These are phyloP conservation scores for Cyberlindnera xishuangbannaensis DNA, from an alignment of 805 yeast genomes.

Conservation along the genomic window DNA sequence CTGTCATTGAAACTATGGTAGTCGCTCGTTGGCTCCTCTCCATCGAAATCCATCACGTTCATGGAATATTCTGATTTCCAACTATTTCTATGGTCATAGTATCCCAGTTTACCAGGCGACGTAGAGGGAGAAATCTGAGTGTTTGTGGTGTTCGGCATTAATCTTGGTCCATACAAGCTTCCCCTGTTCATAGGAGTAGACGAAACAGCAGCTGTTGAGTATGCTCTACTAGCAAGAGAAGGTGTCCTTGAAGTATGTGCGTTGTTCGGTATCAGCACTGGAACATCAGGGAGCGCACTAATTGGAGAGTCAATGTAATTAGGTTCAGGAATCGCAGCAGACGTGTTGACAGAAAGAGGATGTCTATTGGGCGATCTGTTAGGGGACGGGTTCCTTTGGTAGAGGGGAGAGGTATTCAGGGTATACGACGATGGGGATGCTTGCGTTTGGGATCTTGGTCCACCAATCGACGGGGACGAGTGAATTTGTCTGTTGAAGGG, in stretches of 20 bases:
- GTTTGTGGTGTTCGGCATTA: slow-evolving; percentile 11
- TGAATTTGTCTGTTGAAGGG: too few relatives aligned
- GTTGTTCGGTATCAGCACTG: slow-evolving; percentile 13
- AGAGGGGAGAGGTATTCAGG: slow-evolving; percentile 5
- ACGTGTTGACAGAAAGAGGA: slow-evolving; percentile 5
- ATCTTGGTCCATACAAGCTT: slow-evolving; percentile 21
- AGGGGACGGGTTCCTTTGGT: slow-evolving; percentile 8
- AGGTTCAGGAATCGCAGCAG: slow-evolving; percentile 1
- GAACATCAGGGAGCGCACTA: slow-evolving; percentile 21
- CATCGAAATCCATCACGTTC: slow-evolving; percentile 13
- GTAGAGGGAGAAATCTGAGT: slow-evolving; percentile 16
- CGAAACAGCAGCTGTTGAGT: slow-evolving; percentile 5
- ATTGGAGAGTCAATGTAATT: slow-evolving; percentile 16
- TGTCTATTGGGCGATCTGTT: slow-evolving; percentile 10
- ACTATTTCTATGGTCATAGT: slow-evolving; percentile 25
- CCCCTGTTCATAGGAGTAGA: slow-evolving; percentile 19
- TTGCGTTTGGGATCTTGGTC: slow-evolving; percentile 10
- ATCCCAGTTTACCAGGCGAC: slow-evolving; percentile 21
- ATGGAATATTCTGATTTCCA: slow-evolving; percentile 25
- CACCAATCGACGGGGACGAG: slow-evolving; percentile 1
- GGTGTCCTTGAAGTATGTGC: slow-evolving; percentile 1
- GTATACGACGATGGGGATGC: slow-evolving; percentile 10
- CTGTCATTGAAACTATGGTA: slow-evolving; percentile 5
- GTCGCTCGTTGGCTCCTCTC: slow-evolving; percentile 3
- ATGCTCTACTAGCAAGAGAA: slow-evolving; percentile 1